Conservation (phyloP, 768 basidiomycete species). For the Phaffia australis region DNA sequence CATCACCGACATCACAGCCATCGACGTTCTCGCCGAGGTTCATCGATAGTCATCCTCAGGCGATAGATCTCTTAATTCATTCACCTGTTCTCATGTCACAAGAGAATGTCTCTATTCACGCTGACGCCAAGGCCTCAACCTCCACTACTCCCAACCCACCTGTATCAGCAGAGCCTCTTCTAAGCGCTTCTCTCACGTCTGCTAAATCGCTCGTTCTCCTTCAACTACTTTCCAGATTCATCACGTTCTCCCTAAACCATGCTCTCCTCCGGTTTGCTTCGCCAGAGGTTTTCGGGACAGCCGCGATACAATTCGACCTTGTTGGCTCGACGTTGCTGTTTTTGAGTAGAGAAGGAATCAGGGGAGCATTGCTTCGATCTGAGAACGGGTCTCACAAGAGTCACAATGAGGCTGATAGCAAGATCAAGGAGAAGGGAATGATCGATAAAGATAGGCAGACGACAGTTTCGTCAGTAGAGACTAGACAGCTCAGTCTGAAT, state of each 20-base stretch:
- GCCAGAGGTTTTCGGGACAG: conserved; percentile 74
- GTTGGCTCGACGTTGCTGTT: conserved; percentile 82
- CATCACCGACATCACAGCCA: background rate
- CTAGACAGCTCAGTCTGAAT: conserved; percentile 34
- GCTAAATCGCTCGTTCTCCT: conserved; percentile 65
- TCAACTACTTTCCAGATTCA: conserved; percentile 68
- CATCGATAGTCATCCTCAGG: background rate
- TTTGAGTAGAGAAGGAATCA: conserved; percentile 81
- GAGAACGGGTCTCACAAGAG: conserved; percentile 39
- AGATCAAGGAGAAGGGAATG: conserved; percentile 20
- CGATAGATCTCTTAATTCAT: background rate
- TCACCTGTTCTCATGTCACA: background rate
- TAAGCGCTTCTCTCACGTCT: conserved; percentile 44
- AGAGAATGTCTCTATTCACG: too few relatives aligned
- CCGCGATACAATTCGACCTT: conserved; percentile 88
- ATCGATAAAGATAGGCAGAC: conserved; percentile 29
- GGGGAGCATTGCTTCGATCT: conserved; percentile 59
- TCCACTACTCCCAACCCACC: background rate
- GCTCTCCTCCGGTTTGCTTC: conserved; percentile 69
- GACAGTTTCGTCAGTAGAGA: background rate
- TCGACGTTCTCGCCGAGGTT: background rate
- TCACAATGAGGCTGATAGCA: conserved; percentile 15
- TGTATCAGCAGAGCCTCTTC: conserved; percentile 21
- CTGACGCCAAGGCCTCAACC: too few relatives aligned
- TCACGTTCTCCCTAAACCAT: conserved; percentile 86